Percentiles rank a stretch among this genome's conserved stretches.
phyloP scores from a whole-genome alignment of 1,139 yeast species.

The Geotrichum candidum region DNA sequence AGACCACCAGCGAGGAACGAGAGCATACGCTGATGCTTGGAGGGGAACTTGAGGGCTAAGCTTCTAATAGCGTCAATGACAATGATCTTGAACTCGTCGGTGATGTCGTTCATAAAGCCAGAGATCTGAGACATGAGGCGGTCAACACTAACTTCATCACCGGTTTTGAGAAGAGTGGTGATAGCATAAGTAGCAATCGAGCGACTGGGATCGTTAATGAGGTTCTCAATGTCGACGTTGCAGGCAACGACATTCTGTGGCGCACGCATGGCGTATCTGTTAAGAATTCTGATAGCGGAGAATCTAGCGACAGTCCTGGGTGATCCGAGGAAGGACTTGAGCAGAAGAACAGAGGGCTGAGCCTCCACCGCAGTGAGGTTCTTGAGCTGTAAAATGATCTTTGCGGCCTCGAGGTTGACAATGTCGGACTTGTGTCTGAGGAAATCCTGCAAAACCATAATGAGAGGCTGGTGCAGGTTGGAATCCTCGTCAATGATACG shows the following conservation, averaged over 20 bases:
- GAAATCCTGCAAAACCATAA: conserved; percentile 64
- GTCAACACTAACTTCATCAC: conserved; percentile 87
- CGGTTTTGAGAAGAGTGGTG: conserved; percentile 90
- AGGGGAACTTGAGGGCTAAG: conserved; percentile 87
- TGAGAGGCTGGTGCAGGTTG: conserved; percentile 40
- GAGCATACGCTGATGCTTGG: conserved; percentile 78
- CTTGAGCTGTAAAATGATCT: conserved; percentile 62
- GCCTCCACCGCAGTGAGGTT: conserved; percentile 59
- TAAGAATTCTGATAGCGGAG: conserved; percentile 86
- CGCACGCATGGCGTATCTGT: conserved; percentile 71
- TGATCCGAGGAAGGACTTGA: conserved; percentile 74
- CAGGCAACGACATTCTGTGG: conserved; percentile 74
- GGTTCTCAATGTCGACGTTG: conserved; percentile 75
- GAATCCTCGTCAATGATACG: conserved; percentile 62
- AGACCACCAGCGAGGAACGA: conserved; percentile 76
- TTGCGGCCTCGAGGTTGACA: conserved; percentile 92
- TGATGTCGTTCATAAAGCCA: conserved; percentile 84
- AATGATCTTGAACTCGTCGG: conserved; percentile 91
- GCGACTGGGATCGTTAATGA: conserved; percentile 83
- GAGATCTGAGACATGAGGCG: conserved; percentile 82
- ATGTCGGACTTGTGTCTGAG: conserved; percentile 78
- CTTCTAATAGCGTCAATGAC: conserved; percentile 93
- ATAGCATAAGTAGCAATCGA: conserved; percentile 98
- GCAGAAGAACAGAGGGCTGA: conserved; percentile 57
- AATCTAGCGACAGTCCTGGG: conserved; percentile 89